These are phyloP conservation scores for Tulasnella sp. DNA, from an alignment of 768 basidiomycete genomes.

Conservation along the genomic window DNA sequence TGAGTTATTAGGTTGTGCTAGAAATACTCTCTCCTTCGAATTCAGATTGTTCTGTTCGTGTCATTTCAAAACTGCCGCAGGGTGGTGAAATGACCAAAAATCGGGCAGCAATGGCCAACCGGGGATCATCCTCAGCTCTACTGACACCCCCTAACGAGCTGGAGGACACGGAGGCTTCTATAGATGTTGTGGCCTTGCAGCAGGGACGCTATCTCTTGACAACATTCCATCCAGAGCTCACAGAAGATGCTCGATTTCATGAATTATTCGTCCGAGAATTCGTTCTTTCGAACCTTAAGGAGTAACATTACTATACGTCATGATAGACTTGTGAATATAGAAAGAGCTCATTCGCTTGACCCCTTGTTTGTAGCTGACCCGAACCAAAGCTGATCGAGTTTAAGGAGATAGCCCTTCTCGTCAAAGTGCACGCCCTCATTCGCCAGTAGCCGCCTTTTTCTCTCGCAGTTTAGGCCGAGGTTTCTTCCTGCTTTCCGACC, in stretches of 20 bases:
- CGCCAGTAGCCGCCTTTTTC: conserved; percentile 39
- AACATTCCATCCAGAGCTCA: conserved; percentile 90
- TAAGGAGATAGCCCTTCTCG: too few species aligned
- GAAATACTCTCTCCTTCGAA: conserved; percentile 33
- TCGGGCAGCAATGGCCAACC: conserved; percentile 12
- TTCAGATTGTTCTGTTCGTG: conserved; percentile 44
- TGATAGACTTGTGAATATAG: too few species aligned
- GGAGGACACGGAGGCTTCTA: conserved; percentile 34
- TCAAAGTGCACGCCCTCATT: conserved; percentile 43
- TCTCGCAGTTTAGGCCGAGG: conserved; percentile 29
- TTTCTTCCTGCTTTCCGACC: conserved; percentile 24
- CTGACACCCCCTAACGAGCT: conserved; percentile 34
- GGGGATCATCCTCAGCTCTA: conserved; percentile 26
- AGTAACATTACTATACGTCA: too few species aligned
- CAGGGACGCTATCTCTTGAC: conserved; percentile 79
- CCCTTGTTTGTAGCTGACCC: too few species aligned
- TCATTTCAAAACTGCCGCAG: conserved; percentile 56
- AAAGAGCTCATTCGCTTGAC: too few species aligned
- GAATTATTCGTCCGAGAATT: conserved; percentile 78
- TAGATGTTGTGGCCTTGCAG: conserved; percentile 66
- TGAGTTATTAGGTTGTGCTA: conserved; percentile 60
- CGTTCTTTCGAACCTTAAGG: conserved; percentile 28
- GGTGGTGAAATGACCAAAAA: too few species aligned
- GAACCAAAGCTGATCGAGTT: too few species aligned
- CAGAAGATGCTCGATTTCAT: conserved; percentile 75